Evolutionary conservation across 31 red algal species (phyloP).

Genomic region (Bonnemaisonia californica): DNA sequence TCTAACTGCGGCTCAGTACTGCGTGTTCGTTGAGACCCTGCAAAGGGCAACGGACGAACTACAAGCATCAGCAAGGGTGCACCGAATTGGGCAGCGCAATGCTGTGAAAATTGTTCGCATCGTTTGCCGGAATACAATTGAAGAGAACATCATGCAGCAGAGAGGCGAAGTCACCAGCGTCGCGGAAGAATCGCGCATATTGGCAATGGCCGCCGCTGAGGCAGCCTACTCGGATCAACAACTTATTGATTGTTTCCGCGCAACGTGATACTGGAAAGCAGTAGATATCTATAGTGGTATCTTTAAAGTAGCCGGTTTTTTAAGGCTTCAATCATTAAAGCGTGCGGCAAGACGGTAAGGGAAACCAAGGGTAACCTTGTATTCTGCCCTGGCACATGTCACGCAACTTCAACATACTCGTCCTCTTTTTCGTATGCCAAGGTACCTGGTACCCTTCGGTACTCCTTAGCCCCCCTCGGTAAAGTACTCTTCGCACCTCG

Average conservation of each 20-base stretch:
- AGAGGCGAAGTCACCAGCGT: constrained; percentile 36
- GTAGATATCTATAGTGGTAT: no score
- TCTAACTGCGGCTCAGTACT: constrained; percentile 55
- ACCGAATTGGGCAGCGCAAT: constrained; percentile 62
- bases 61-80: constrained; percentile 67
- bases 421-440: no score
- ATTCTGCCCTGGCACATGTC: no score
- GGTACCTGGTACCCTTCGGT: no score
- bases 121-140: constrained; percentile 60
- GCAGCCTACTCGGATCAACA: constrained; percentile 37
- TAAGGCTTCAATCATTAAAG: no score
- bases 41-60: constrained; percentile 63
- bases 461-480: no score
- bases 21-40: constrained; percentile 65
- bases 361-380: no score
- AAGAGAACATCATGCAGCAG: constrained; percentile 54
- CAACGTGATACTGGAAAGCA: no score
- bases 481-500: no score
- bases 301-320: no score
- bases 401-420: no score
- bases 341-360: no score
- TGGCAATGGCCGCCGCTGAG: constrained; percentile 5
- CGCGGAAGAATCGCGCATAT: constrained; percentile 44
- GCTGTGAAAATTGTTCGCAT: constrained; percentile 68
- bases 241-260: constrained; percentile 47